Base-by-base conservation (phyloP, 2,329 filamentous ascomycete species). In the Cryphonectria nitschkei region DNA sequence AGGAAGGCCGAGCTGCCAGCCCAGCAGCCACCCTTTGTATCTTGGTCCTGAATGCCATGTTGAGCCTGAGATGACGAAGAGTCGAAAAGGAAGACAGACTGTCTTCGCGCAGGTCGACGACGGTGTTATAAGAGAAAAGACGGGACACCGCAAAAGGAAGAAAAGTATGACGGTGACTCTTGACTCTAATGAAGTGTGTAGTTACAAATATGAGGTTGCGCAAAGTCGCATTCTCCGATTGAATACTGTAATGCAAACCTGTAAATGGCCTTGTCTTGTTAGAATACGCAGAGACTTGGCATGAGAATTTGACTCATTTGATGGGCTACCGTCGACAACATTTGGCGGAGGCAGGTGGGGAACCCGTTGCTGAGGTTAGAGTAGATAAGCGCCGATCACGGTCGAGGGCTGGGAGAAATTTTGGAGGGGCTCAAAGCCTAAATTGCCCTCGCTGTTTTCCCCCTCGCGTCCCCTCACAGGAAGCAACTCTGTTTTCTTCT, bases 41-140 rank as follows among this genome's bases (percentile, higher is more conserved):
- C 43, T 62, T 70, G 54, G 64, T 63, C 39, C 71, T 68, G 70
- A 73, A 73, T 26, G 71, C 71, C 71, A 73, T 73, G 22, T 66
- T 46, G 69, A 29, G 64, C 26, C 37, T 7, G 43, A 34, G 56
- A 58, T 0, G 11, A 19, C 34, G 6, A 34, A 29, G 65, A 29
- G n/a, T 9, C 29, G 8, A 60, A n/a, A n/a, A 11, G 54, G 16
- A 46, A 11, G n/a, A 32, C 16, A 52, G 46, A 11, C 43, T 46
- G 43, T 22, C 43, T 29, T 39, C 8, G 43, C 29, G 43, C 19
- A 65, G 29, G 26, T 14, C 29, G 63, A 65, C 61, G 46, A 50
- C 43, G 43, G 2, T 3, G 62, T 50, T 41, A 50, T 26, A n/a
- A 9, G 37, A 6, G 11, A 43, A 22, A 22, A 34, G 41, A 32